Evolutionary conservation across 768 basidiomycete genomes (phyloP).

Genomic region (Lentinula sp.): DNA sequence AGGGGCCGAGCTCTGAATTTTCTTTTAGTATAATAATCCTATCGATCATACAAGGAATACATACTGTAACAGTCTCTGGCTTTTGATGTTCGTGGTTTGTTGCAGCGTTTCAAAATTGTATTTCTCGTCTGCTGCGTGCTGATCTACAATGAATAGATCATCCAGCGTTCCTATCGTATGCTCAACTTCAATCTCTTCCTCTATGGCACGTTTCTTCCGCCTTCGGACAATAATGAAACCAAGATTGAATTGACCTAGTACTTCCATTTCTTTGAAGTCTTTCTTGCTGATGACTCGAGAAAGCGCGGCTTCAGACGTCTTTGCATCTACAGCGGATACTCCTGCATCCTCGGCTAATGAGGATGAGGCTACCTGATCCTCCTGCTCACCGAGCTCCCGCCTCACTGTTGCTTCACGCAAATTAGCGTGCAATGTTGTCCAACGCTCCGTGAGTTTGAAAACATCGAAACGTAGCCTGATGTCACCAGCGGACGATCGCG

Average conservation of each 20-base stretch:
- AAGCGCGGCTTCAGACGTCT: conserved; percentile 60
- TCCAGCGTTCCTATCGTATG: conserved; percentile 37
- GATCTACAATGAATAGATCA: conserved; percentile 95
- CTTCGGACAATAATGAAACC: conserved; percentile 89
- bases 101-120: conserved; percentile 97
- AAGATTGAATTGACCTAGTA: conserved; percentile 92
- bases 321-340: conserved; percentile 36
- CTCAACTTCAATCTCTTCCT: not conserved
- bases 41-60: conserved; percentile 15
- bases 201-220: conserved; percentile 20
- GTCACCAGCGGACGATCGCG: conserved; percentile 10
- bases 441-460: conserved; percentile 18
- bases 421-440: conserved; percentile 11
- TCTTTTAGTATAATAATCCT: conserved; percentile 1
- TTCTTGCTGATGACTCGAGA: conserved; percentile 80
- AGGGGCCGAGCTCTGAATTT: conserved; percentile 60
- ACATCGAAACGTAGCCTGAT: conserved; percentile 30
- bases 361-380: not conserved
- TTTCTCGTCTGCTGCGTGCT: conserved; percentile 97
- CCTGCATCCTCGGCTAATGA: conserved; percentile 22
- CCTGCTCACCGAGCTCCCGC: not conserved
- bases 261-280: conserved; percentile 80
- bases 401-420: not conserved
- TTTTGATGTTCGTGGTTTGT: conserved; percentile 81
- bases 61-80: conserved; percentile 79